Conservation (phyloP, 202 grass and related monocot genomes). For the Dendrocalamus latiflorus region DNA sequence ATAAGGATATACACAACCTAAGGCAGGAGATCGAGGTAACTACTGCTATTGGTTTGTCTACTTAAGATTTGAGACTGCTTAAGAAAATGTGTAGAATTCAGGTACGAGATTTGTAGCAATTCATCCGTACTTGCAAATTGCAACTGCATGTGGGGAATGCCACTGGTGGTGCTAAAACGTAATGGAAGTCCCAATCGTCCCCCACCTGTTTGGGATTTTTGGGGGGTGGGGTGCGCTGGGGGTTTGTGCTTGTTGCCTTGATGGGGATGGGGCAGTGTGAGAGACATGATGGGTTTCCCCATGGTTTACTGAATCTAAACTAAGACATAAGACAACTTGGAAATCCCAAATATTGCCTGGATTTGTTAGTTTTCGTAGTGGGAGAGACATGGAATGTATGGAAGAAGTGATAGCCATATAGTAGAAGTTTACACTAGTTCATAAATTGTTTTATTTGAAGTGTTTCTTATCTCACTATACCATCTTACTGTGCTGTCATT, state of each 20-base stretch:
- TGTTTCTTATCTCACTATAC: not conserved
- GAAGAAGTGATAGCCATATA: not conserved
- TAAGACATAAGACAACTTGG: not conserved
- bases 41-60: not conserved
- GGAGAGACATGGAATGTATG: not conserved
- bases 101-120: not conserved
- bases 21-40: conserved; percentile 84
- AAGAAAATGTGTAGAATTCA: not conserved
- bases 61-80: not conserved
- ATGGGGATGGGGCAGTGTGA: not conserved
- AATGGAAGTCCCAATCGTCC: not conserved
- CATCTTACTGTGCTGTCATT: conserved; percentile 7
- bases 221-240: not conserved
- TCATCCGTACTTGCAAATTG: not conserved
- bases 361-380: not conserved
- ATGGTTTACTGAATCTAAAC: conserved; percentile 2
- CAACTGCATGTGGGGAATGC: not conserved
- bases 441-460: not conserved
- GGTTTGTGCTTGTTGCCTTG: not conserved
- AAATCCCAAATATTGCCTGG: not conserved
- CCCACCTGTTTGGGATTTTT: not conserved
- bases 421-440: not conserved
- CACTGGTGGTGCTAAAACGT: not conserved
- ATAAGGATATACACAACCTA: conserved; percentile 89
- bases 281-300: not conserved